Evolutionary conservation across 257 asterid genomes (phyloP).

Genomic region (Ajuga chamaepitys): DNA sequence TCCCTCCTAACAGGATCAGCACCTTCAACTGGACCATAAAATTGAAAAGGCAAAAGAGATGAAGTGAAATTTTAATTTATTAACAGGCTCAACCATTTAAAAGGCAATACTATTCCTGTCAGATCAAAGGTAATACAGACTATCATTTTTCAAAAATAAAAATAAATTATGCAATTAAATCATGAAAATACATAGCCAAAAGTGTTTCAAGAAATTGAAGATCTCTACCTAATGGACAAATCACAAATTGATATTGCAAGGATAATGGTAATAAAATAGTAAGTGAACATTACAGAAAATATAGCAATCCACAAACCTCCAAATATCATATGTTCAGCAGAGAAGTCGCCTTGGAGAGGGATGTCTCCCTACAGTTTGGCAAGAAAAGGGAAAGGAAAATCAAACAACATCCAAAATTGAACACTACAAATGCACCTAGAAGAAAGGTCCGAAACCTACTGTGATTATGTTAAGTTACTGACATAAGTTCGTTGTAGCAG

Average conservation of each 20-base stretch:
- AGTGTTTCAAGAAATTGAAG: neutral
- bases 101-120: slow-evolving; percentile 1
- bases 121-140: neutral
- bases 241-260: neutral
- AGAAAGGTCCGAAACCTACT: neutral
- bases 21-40: slow-evolving; percentile 72
- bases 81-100: neutral
- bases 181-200: neutral
- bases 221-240: slow-evolving; percentile 6
- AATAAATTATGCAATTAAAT: neutral
- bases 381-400: neutral
- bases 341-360: slow-evolving; percentile 99
- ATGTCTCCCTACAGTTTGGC: slow-evolving; percentile 66
- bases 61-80: neutral
- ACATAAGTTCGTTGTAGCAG: neutral
- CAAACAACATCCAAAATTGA: neutral
- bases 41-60: slow-evolving; percentile 1
- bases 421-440: neutral
- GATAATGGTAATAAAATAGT: neutral
- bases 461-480: neutral
- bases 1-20: slow-evolving; percentile 87
- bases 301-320: slow-evolving; percentile 55
- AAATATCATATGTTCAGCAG: slow-evolving; percentile 97
- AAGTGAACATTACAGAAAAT: neutral
- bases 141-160: neutral